Base-by-base conservation (phyloP, 768 basidiomycete genomes). In the Pleurotus eryngii region DNA sequence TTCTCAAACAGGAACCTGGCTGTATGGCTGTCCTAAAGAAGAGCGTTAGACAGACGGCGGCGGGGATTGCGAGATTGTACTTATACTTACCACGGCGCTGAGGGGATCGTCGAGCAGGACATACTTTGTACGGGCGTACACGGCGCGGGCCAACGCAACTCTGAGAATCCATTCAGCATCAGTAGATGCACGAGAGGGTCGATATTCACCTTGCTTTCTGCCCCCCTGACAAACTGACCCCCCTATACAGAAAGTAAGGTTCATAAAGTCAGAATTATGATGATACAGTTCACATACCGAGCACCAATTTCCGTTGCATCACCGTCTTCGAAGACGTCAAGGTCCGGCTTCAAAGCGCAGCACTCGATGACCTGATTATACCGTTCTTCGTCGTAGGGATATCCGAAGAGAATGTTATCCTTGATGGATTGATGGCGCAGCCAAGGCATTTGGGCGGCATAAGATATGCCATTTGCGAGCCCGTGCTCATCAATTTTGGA, bases 301-400 rank as follows among this genome's bases (percentile, higher is more conserved):
- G 84, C 86, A 12, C 92, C 92, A 61, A 95, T 90, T 71, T 92
- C 89, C 1, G 92, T 94, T 55, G 71, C 74, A 65, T 92, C 94
- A 0, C 96, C 96, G 64, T 95, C 87, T 57, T 95, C 91, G 1
- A 98, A 70, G 9, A 94, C 81, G 4, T 88, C 82, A 57, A 98
- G 70, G 74, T 98, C 96, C 0, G 89, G 84, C 26, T 68, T 73
- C 53, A 98, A 70, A 1, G 93, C 94, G 65, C 95, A 98, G 12
- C 84, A 88, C 51, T 92, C 86, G n/a, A 95, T 68, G 24, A 93
- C 91, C 0, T 74, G 76, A 8, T 86, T 72, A 61, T 95, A 95
- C 49, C 91, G 76, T 60, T 85, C 83, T 60, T 89, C 83, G 53
- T 90, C 87, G 60, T 75, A 83, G 1, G 85, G 84, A 60, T 81